Evolutionary conservation across 768 basidiomycete genomes (phyloP).

Genomic region (Lactarius psammicola): DNA sequence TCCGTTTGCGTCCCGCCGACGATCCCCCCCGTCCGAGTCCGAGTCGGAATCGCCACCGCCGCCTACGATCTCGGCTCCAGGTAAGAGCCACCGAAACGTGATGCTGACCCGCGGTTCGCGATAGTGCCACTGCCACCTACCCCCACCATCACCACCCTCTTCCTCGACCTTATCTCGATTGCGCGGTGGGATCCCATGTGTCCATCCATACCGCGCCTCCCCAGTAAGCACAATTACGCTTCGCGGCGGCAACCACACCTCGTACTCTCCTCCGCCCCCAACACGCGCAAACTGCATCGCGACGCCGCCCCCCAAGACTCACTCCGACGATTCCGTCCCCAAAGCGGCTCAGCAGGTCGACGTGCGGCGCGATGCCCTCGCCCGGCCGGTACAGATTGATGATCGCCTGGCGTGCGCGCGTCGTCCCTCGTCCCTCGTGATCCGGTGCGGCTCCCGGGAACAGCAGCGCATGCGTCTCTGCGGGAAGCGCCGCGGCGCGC

Average conservation of each 20-base stretch:
- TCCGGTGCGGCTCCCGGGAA: constrained; percentile 45
- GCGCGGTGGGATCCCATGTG: constrained; percentile 77
- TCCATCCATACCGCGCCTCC: constrained; percentile 83
- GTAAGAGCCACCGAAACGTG: constrained; percentile 83
- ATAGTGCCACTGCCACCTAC: constrained; percentile 44
- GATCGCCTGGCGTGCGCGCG: constrained; percentile 75
- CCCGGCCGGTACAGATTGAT: constrained; percentile 88
- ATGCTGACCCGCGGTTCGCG: constrained; percentile 69
- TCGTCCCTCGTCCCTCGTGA: constrained; percentile 34
- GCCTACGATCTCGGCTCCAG: constrained; percentile 77
- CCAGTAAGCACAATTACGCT: constrained; percentile 76
- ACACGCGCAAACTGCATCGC: constrained; percentile 66
- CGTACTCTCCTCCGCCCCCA: constrained; percentile 32
- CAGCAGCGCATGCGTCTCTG: constrained; percentile 49
- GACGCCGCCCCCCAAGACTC: constrained; percentile 74
- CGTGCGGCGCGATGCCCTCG: constrained; percentile 84
- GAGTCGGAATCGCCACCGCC: constrained; percentile 7
- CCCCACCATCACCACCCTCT: constrained; percentile 24
- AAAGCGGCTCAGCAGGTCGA: constrained; percentile 82
- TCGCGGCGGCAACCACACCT: constrained; percentile 72
- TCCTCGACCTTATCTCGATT: constrained; percentile 57
- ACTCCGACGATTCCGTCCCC: constrained; percentile 89
- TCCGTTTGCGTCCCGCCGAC: neutral
- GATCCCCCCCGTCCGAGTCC: neutral
- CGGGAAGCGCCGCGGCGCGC: constrained; percentile 45